Percentiles rank a stretch among this genome's conserved stretches.
Conservation (phyloP, 2,329 filamentous ascomycete species). For the Aspergillus alliaceus region DNA sequence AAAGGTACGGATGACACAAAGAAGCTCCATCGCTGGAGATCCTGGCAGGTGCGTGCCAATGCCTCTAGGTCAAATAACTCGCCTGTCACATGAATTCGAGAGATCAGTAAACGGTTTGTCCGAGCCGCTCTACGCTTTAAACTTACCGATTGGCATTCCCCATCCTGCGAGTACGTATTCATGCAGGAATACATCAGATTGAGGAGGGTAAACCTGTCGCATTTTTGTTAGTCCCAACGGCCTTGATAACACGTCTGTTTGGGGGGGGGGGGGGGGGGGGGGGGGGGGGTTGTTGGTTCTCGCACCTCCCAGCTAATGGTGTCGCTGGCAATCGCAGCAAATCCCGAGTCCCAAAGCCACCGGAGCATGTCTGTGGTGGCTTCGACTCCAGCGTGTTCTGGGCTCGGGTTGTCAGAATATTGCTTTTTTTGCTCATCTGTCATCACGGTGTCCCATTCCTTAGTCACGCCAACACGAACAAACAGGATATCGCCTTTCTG, state of each 20-base stretch:
- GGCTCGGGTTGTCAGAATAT: slow-evolving; percentile 37
- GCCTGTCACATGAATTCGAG: slow-evolving; percentile 27
- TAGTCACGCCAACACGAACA: slow-evolving; percentile 44
- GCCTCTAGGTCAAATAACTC: slow-evolving; percentile 50
- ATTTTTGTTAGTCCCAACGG: slow-evolving; percentile 10
- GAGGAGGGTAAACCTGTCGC: slow-evolving; percentile 43
- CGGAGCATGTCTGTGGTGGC: slow-evolving; percentile 51
- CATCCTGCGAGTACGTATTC: slow-evolving; percentile 53
- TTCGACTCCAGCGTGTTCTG: slow-evolving; percentile 50
- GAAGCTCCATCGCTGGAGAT: slow-evolving; percentile 48
- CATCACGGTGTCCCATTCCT: slow-evolving; percentile 44
- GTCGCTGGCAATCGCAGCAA: slow-evolving; percentile 60
- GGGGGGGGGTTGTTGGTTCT: too few relatives aligned
- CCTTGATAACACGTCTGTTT: not conserved
- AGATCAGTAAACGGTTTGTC: not conserved
- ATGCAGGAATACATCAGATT: slow-evolving; percentile 43
- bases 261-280: too few relatives aligned
- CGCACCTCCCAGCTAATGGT: slow-evolving; percentile 55
- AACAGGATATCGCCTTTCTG: slow-evolving; percentile 56
- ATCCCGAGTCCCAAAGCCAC: slow-evolving; percentile 61
- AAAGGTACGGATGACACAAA: slow-evolving; percentile 52
- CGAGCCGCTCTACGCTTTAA: not conserved
- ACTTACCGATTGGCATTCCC: slow-evolving; percentile 51
- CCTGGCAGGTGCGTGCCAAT: slow-evolving; percentile 37
- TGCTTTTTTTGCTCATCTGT: slow-evolving; percentile 30